Base-by-base conservation (phyloP, 495 filamentous ascomycete species). In the Aspergillus mulundensis region DNA sequence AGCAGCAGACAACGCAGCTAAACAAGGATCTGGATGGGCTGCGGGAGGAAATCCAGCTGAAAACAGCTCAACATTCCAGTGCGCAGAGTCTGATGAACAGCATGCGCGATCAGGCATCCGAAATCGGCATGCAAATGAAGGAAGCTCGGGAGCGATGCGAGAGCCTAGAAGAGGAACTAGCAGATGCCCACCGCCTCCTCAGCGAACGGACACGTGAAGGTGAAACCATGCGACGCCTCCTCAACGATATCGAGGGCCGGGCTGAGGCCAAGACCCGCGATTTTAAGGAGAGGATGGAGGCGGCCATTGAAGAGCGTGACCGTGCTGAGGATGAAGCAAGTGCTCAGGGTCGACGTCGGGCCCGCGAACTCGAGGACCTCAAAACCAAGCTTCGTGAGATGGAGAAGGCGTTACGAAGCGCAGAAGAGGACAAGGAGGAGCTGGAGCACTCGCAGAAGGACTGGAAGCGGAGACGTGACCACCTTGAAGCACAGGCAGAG, bases 41-140 rank as follows among this genome's bases (percentile, higher is more conserved):
- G 41, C 79, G 83, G 30, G 91, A 97, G 45, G 93, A 97, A 51
- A 80, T 88, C 16, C 84, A 90, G 61, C 74, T 96, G 30, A 95
- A 90, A 75, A 83, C 83, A 0, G 86, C 85, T n/a, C 91, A 96
- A 69, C 87, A 93, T 61, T 82, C 82, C 25, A 93, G 82, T 61
- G 90, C 90, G 0, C 91, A 97, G 69, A 87, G 83, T 56, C 67
- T 96, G 42, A 86, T 97, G 70, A 84, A 84, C 54, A 95, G 88
- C 62, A 91, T 96, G 91, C 89, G 91, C 52, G 90, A 96, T 63
- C 91, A 98, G 70, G 86, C 85, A 2, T 77, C 86, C 3, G 94
- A 98, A 70, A 76, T 97, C 61, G 84, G 84, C n/a, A 87, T 88
- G 72, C 95, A 96, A 70, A 87, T 96, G 80, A 93, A 91, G 73